Base-by-base conservation (phyloP, 805 yeast genomes). In the Saturnispora sanitii region DNA sequence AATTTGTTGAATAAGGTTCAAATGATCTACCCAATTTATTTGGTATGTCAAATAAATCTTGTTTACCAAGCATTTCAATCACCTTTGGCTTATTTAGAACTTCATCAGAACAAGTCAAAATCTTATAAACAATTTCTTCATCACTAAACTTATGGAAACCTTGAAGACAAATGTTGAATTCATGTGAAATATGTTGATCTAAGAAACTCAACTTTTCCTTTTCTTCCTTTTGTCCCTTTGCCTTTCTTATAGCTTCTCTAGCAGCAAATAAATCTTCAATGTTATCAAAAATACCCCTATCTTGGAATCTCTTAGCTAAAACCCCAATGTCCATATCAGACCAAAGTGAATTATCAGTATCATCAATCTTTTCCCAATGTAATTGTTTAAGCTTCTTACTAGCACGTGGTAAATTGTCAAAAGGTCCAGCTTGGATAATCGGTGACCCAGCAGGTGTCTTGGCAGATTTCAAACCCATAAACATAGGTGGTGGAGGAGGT, bases 321-420 rank as follows among this genome's bases (percentile, higher is more conserved):
- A 67, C 68, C 2, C 69, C 71, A 18, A 80, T 76, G 30, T 79
- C 75, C 25, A 76, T 68, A 21, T 73, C 71, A 16, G 77, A 72
- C 97, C 98, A 90, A 45, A 92, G 82, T 0, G 97, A 88, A 34
- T 79, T 75, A 39, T 79, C 82, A 17, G 92, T 81, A 44, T 78
- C 71, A 26, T 90, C 95, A 29, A 94, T 69, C 54, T 83, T 85
- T 51, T 90, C 96, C 97, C 97, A 94, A 58, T 92, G 99, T 67
- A 92, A 71, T 57, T 90, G 98, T 57, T 94, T 92, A 48, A 92
- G 71, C 56, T 82, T 84, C 44, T 75, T 70, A 53, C 75, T 77
- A 3, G 94, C 88, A 46, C 85, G 66, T 21, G 82, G 83, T 45
- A 70, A 70, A 37, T 62, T 62, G 31, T 73, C 79, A 55, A 66